These are phyloP conservation scores for Aquilaria agallochum DNA, from an alignment of 441 rosid genomes.

Conservation along the genomic window DNA sequence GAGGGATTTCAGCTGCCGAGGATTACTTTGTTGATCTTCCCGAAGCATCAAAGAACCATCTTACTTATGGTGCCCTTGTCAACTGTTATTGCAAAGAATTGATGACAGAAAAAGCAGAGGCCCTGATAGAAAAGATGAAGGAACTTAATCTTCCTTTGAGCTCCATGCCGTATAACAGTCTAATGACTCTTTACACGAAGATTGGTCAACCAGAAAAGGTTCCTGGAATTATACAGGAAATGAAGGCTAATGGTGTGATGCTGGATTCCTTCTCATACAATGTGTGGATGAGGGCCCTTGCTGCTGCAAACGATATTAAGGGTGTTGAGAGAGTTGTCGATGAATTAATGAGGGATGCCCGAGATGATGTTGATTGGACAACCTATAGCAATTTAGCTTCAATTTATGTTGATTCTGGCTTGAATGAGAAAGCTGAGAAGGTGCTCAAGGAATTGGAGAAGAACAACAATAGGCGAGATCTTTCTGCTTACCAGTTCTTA, in stretches of 20 bases:
- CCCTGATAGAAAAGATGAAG: slow-evolving; percentile 78
- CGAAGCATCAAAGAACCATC: slow-evolving; percentile 68
- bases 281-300: slow-evolving; percentile 93
- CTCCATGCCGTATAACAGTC: slow-evolving; percentile 79
- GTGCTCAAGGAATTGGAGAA: slow-evolving; percentile 78
- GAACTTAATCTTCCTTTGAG: slow-evolving; percentile 66
- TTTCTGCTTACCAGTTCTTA: slow-evolving; percentile 72
- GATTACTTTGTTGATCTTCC: slow-evolving; percentile 76
- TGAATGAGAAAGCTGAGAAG: slow-evolving; percentile 64
- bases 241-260: slow-evolving; percentile 59
- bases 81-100: slow-evolving; percentile 82
- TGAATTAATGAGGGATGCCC: slow-evolving; percentile 86
- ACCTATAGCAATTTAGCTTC: slow-evolving; percentile 86
- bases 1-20: slow-evolving; percentile 77
- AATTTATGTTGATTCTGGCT: slow-evolving; percentile 61
- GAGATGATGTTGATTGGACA: slow-evolving; percentile 83
- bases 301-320: slow-evolving; percentile 58
- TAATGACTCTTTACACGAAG: slow-evolving; percentile 80
- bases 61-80: slow-evolving; percentile 70
- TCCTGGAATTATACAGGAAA: slow-evolving; percentile 66
- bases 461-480: slow-evolving; percentile 39
- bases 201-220: slow-evolving; percentile 56
- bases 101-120: slow-evolving; percentile 80
- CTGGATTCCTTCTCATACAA: slow-evolving; percentile 70
- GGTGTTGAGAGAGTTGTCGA: slow-evolving; percentile 82